Percentiles rank a stretch among this genome's conserved stretches.
Evolutionary conservation across 768 basidiomycete species (phyloP).

Genomic region (Naematelia aurantialba): DNA sequence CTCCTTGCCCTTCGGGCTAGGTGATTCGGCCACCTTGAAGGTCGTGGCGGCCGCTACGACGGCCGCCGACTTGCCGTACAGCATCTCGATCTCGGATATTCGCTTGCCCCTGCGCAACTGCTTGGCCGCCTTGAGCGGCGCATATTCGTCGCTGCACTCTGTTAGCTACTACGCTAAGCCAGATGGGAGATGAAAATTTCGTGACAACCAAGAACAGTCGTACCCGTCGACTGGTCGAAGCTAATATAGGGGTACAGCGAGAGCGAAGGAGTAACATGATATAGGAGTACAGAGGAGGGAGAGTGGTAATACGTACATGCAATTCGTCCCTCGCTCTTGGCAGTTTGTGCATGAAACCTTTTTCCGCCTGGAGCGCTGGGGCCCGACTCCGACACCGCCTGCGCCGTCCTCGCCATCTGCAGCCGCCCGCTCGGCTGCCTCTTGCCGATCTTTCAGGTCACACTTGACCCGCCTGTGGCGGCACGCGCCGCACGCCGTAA

Average conservation of each 20-base stretch:
- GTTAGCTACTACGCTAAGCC: neutral
- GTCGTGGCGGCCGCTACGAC: conserved; percentile 14
- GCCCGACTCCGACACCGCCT: conserved; percentile 16
- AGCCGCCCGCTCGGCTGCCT: conserved; percentile 54
- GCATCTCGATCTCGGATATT: conserved; percentile 42
- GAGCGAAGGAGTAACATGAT: too few species aligned
- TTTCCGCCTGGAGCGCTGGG: conserved; percentile 17
- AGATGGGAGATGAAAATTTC: neutral
- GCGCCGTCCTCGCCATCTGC: conserved; percentile 18
- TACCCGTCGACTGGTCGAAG: too few species aligned
- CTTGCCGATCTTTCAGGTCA: conserved; percentile 78
- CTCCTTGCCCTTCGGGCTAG: conserved; percentile 3
- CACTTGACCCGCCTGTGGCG: conserved; percentile 90
- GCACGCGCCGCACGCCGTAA: conserved; percentile 91
- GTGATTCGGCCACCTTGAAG: neutral
- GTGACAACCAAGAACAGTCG: too few species aligned
- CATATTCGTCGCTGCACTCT: conserved; percentile 75
- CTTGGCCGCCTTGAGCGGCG: conserved; percentile 85
- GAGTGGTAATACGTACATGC: conserved; percentile 65
- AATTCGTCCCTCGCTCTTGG: conserved; percentile 79
- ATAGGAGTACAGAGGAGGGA: neutral
- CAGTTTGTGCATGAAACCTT: conserved; percentile 78
- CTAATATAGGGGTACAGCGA: too few species aligned
- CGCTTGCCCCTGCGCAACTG: conserved; percentile 55
- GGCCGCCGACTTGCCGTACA: conserved; percentile 33